Percentiles rank a stretch among this genome's conserved stretches.
Conservation (phyloP, 441 rosid species). For the Biscutella laevigata region DNA sequence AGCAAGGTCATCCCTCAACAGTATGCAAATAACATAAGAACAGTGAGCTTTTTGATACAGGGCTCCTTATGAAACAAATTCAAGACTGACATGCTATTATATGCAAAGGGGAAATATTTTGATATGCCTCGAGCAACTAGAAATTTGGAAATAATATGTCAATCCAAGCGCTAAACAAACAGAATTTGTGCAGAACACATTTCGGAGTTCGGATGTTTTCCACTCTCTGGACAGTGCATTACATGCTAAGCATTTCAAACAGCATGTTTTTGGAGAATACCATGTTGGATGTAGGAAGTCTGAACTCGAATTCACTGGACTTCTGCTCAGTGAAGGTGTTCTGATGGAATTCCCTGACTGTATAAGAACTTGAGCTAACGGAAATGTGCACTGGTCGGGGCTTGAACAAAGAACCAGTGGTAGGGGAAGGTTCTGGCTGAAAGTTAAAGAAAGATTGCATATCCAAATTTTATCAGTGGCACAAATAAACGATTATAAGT, state of each 20-base stretch:
- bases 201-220: neutral
- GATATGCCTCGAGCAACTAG: neutral
- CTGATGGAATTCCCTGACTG: constrained; percentile 34
- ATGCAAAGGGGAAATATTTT: neutral
- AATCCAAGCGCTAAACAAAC: neutral
- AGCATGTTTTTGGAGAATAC: constrained; percentile 34
- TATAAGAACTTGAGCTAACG: constrained; percentile 27
- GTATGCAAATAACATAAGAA: constrained; percentile 2
- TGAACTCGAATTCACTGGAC: constrained; percentile 63
- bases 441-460: constrained; percentile 24
- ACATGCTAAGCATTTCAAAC: neutral
- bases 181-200: neutral
- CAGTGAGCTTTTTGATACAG: neutral
- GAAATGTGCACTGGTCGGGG: constrained; percentile 42
- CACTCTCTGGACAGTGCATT: neutral
- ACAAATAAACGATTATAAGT: constrained; percentile 5
- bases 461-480: constrained; percentile 1
- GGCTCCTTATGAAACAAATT: neutral
- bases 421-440: constrained; percentile 94
- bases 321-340: constrained; percentile 36
- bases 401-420: constrained; percentile 79
- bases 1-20: constrained; percentile 24
- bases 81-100: neutral
- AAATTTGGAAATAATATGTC: neutral
- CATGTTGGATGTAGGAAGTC: constrained; percentile 58